Percentiles rank a stretch among this genome's conserved stretches.
These are phyloP conservation scores for Arachnomyces sp. DNA, from an alignment of 2,329 filamentous ascomycete genomes.

Conservation along the genomic window DNA sequence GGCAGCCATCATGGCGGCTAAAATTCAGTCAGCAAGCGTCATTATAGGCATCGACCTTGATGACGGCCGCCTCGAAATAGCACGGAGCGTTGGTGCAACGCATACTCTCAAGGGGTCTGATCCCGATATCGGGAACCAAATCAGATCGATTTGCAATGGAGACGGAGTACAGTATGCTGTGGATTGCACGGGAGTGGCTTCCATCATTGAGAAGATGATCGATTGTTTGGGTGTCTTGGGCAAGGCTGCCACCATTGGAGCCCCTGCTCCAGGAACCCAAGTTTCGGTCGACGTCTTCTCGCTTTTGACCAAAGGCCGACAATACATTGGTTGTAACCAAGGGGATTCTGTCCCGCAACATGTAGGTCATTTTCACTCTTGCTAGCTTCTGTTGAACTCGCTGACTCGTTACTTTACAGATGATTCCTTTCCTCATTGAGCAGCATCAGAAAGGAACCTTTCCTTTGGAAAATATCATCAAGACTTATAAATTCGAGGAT, in stretches of 20 bases:
- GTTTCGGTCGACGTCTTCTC: conserved; percentile 14
- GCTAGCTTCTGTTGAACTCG: too few species aligned
- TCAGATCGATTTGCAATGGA: conserved; percentile 3
- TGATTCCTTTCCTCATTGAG: conserved; percentile 40
- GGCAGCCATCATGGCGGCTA: conserved; percentile 26
- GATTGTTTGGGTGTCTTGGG: too few species aligned
- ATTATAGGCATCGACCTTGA: conserved; percentile 23
- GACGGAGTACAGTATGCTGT: conserved; percentile 13
- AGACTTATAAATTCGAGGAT: conserved; percentile 33
- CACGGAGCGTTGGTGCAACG: conserved; percentile 21
- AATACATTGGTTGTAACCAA: conserved; percentile 16
- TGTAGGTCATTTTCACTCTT: too few species aligned
- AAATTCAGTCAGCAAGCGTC: conserved; percentile 11
- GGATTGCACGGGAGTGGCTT: conserved; percentile 17
- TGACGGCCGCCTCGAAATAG: conserved; percentile 15
- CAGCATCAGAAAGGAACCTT: conserved; percentile 43
- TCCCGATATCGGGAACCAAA: conserved; percentile 6
- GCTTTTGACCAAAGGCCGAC: conserved; percentile 15
- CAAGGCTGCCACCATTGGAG: too few species aligned
- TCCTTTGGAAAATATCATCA: conserved; percentile 41
- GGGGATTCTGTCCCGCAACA: conserved; percentile 14
- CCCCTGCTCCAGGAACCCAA: conserved; percentile 13
- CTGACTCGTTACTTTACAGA: too few species aligned
- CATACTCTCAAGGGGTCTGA: conserved; percentile 16
- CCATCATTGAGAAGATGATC: conserved; percentile 15